Percentiles rank a stretch among this genome's conserved stretches.
Evolutionary conservation across 768 basidiomycete genomes (phyloP).

Genomic region (Grammothele lineata): DNA sequence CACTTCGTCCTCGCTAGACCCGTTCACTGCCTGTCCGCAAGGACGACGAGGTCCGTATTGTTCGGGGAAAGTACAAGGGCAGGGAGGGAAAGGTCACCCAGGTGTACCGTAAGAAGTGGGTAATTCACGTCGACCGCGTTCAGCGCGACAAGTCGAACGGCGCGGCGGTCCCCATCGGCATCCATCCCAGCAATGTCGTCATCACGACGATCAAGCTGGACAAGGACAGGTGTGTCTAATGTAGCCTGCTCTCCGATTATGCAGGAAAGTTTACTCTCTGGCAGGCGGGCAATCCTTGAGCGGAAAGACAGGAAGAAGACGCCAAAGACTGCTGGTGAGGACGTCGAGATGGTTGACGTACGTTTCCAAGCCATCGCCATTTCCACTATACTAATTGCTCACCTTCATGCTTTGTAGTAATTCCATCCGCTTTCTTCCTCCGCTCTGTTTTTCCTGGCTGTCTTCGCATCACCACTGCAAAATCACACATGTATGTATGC

Average conservation of each 20-base stretch:
- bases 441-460: slow-evolving; percentile 22
- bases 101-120: slow-evolving; percentile 99
- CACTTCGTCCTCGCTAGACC: too few species aligned
- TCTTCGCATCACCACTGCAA: slow-evolving; percentile 36
- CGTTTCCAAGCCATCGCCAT: too few species aligned
- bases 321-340: slow-evolving; percentile 37
- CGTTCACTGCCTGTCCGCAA: slow-evolving; percentile 95
- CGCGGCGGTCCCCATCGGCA: slow-evolving; percentile 86
- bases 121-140: slow-evolving; percentile 97
- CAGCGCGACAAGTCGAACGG: slow-evolving; percentile 98
- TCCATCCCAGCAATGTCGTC: slow-evolving; percentile 96
- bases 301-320: slow-evolving; percentile 78
- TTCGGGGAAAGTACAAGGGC: slow-evolving; percentile 97
- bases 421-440: slow-evolving; percentile 6
- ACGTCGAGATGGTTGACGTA: slow-evolving; percentile 81
- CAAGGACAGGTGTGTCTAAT: slow-evolving; percentile 66
- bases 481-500: slow-evolving; percentile 68
- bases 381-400: too few species aligned
- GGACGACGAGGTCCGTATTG: slow-evolving; percentile 96
- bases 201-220: slow-evolving; percentile 91
- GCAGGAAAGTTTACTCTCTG: not conserved
- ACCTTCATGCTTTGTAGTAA: not conserved
- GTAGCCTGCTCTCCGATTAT: not conserved
- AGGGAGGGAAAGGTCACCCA: slow-evolving; percentile 97
- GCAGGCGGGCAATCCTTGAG: slow-evolving; percentile 79